Evolutionary conservation across 495 filamentous ascomycete species (phyloP).

Genomic region (Podospora anserina): DNA sequence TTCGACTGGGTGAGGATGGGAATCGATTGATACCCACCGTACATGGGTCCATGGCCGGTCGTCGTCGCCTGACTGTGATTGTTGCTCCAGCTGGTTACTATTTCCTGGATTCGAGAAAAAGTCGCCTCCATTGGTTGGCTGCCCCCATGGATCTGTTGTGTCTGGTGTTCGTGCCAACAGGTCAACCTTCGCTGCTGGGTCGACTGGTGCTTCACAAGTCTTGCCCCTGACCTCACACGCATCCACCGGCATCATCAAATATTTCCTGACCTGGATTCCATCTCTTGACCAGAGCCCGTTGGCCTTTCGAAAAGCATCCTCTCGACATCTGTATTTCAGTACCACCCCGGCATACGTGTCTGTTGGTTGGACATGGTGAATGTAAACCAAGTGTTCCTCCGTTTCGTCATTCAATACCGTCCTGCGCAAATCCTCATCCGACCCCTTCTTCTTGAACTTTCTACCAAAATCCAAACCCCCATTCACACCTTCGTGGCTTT

Average conservation of each 20-base stretch:
- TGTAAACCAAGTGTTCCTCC: constrained; percentile 75
- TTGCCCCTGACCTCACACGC: constrained; percentile 81
- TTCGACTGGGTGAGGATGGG: constrained; percentile 65
- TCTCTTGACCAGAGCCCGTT: constrained; percentile 95
- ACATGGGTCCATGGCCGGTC: constrained; percentile 74
- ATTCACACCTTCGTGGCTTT: constrained; percentile 49
- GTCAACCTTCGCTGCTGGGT: constrained; percentile 39
- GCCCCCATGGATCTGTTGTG: constrained; percentile 26
- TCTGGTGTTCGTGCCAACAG: constrained; percentile 47
- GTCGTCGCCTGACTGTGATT: constrained; percentile 32
- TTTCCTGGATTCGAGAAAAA: constrained; percentile 33
- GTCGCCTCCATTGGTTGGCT: constrained; percentile 26
- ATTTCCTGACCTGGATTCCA: constrained; percentile 76
- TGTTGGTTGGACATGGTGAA: constrained; percentile 76
- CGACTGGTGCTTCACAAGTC: constrained; percentile 45
- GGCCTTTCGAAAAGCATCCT: constrained; percentile 74
- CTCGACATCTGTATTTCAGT: constrained; percentile 80
- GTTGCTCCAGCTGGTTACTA: constrained; percentile 31
- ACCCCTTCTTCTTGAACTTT: constrained; percentile 53
- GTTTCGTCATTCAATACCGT: constrained; percentile 36
- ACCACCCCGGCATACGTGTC: constrained; percentile 90
- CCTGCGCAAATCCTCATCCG: constrained; percentile 43
- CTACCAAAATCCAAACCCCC: constrained; percentile 46
- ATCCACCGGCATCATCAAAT: constrained; percentile 82
- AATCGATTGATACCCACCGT: constrained; percentile 78